Percentiles rank a stretch among this genome's conserved stretches.
Evolutionary conservation across 148 eudicot genomes (phyloP).

Genomic region (Rheum nobile): DNA sequence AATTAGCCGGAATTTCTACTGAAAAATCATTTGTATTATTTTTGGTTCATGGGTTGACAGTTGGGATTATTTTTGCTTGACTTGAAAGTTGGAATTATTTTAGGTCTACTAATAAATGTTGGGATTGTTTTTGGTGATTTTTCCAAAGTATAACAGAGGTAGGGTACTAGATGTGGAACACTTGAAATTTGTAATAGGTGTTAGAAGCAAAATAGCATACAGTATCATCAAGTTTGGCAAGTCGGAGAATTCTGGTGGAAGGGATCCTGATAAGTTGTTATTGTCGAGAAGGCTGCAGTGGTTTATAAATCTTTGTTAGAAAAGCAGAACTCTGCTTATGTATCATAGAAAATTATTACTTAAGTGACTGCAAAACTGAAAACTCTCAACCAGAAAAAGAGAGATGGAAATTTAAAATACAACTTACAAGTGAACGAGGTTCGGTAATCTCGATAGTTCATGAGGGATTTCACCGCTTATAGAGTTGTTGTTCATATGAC

Average conservation of each 20-base stretch:
- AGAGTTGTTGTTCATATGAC: slow-evolving; percentile 77
- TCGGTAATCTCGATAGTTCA: slow-evolving; percentile 47
- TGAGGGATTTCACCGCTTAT: slow-evolving; percentile 76
- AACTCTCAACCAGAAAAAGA: slow-evolving; percentile 5
- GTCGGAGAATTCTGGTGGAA: slow-evolving; percentile 64
- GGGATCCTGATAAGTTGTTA: slow-evolving; percentile 69
- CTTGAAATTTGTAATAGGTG: not conserved
- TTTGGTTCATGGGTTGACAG: no score
- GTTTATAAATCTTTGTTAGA: not conserved
- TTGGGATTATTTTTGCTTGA: no score
- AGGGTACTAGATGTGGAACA: not conserved
- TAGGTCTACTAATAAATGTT: no score
- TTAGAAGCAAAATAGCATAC: slow-evolving; percentile 30
- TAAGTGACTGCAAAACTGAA: not conserved
- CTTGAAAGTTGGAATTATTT: no score
- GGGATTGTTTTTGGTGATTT: no score
- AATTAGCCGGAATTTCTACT: no score
- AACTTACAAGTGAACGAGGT: slow-evolving; percentile 71
- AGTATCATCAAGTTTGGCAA: slow-evolving; percentile 53
- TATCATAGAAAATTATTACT: not conserved
- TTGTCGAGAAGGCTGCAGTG: slow-evolving; percentile 67
- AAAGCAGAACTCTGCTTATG: not conserved
- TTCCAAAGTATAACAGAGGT: no score
- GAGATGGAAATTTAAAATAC: not conserved
- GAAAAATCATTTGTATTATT: no score